These are phyloP conservation scores for Claviceps citrina DNA, from an alignment of 2,329 filamentous ascomycete genomes.

Conservation along the genomic window DNA sequence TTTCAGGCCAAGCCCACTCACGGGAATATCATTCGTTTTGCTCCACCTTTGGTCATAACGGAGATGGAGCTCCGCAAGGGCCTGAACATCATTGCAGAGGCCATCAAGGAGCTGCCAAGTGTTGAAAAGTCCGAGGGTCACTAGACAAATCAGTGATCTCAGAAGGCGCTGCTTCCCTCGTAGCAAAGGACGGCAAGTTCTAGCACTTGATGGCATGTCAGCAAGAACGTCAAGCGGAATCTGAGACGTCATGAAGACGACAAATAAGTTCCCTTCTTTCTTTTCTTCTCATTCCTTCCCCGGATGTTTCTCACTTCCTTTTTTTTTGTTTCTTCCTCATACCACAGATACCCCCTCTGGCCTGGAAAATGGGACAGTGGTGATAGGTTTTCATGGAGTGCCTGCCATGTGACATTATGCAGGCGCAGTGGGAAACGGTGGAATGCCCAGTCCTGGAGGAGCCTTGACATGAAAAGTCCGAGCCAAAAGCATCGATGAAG, in stretches of 20 bases:
- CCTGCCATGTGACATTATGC: constrained; percentile 1
- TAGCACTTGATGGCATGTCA: constrained; percentile 8
- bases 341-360: constrained; percentile 5
- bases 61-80: constrained; percentile 72
- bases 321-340: constrained; percentile 2
- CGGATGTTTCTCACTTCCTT: background rate
- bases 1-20: constrained; percentile 89
- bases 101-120: constrained; percentile 64
- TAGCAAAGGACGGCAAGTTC: constrained; percentile 12
- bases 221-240: background rate
- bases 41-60: constrained; percentile 88
- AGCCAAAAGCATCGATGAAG: background rate
- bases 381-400: constrained; percentile 4
- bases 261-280: background rate
- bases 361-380: background rate
- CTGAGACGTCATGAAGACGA: background rate
- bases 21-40: constrained; percentile 94
- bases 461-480: constrained; percentile 4
- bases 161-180: background rate
- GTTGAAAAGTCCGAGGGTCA: constrained; percentile 24
- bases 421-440: constrained; percentile 3
- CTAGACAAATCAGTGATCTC: constrained; percentile 14
- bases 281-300: background rate
- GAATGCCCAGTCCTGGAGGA: constrained; percentile 2
- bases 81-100: constrained; percentile 63